Evolutionary conservation across 1,139 yeast genomes (phyloP).

Genomic region (Kluyveromyces sp.): DNA sequence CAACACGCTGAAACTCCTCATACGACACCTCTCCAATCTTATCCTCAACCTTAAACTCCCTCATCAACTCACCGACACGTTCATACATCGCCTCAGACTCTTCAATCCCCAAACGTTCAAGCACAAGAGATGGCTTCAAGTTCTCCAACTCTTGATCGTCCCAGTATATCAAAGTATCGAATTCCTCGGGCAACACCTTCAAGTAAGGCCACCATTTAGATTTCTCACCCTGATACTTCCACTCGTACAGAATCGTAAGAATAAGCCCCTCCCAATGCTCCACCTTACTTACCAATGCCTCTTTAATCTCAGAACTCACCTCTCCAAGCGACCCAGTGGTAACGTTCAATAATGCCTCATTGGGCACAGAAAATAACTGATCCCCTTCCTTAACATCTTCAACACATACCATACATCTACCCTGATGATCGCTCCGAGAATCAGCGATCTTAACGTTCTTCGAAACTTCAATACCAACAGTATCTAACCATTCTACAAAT

Average conservation of each 20-base stretch:
- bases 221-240: constrained; percentile 32
- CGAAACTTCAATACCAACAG: constrained; percentile 40
- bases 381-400: constrained; percentile 55
- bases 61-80: constrained; percentile 14
- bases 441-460: constrained; percentile 55
- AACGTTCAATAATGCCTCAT: constrained; percentile 48
- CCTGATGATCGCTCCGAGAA: constrained; percentile 51
- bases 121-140: constrained; percentile 63
- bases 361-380: constrained; percentile 60
- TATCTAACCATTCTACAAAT: constrained; percentile 48
- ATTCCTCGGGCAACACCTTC: constrained; percentile 54
- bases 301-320: constrained; percentile 33
- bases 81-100: constrained; percentile 56
- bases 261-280: constrained; percentile 77
- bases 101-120: constrained; percentile 62
- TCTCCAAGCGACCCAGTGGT: constrained; percentile 44
- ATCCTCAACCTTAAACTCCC: constrained; percentile 3
- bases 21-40: constrained; percentile 33
- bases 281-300: constrained; percentile 35
- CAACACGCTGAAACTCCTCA: constrained; percentile 61
- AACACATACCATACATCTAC: constrained; percentile 68
- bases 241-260: constrained; percentile 55
- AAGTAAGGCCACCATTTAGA: constrained; percentile 69
- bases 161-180: constrained; percentile 82
- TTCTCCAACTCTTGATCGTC: constrained; percentile 36